A percentile compares a stretch with the other conserved stretches of the same genome.
Evolutionary conservation across 805 yeast species (phyloP).

Genomic region (Spathaspora boniae): DNA sequence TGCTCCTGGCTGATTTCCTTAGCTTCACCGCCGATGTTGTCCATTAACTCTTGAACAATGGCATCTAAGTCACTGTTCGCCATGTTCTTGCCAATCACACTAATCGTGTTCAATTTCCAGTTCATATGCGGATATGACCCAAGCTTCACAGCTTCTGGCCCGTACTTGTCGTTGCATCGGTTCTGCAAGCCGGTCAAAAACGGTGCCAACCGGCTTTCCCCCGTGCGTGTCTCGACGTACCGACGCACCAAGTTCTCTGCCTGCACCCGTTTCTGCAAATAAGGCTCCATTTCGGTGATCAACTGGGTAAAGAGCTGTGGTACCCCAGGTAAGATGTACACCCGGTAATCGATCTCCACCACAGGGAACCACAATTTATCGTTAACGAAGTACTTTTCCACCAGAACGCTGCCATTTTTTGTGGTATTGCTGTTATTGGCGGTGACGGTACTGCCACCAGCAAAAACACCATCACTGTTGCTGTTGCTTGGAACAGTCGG

Average conservation of each 20-base stretch:
- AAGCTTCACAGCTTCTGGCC: constrained; percentile 49
- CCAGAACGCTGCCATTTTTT: no score
- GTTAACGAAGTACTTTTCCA: constrained; percentile 39
- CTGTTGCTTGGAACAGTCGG: no score
- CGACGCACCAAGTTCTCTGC: constrained; percentile 32
- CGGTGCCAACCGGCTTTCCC: constrained; percentile 71
- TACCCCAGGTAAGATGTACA: constrained; percentile 79
- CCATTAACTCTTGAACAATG: constrained; percentile 46
- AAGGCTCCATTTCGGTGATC: constrained; percentile 42
- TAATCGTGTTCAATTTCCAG: constrained; percentile 62
- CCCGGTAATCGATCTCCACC: constrained; percentile 60
- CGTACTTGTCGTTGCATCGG: constrained; percentile 26
- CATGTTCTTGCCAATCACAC: constrained; percentile 58
- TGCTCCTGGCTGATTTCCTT: constrained; percentile 52
- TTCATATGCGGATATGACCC: constrained; percentile 85
- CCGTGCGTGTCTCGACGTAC: constrained; percentile 57
- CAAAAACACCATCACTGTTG: no score
- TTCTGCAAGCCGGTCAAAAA: constrained; percentile 52
- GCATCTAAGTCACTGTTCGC: constrained; percentile 28
- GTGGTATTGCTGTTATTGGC: constrained; percentile 9
- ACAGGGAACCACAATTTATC: constrained; percentile 81
- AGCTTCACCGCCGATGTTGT: constrained; percentile 49
- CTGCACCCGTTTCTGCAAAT: constrained; percentile 23
- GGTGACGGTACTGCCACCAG: no score
- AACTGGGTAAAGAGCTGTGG: constrained; percentile 67